Evolutionary conservation across 768 basidiomycete genomes (phyloP), one percentile per base, ranked within the genome.

Genomic region (Cystofilobasidium capitatum): DNA sequence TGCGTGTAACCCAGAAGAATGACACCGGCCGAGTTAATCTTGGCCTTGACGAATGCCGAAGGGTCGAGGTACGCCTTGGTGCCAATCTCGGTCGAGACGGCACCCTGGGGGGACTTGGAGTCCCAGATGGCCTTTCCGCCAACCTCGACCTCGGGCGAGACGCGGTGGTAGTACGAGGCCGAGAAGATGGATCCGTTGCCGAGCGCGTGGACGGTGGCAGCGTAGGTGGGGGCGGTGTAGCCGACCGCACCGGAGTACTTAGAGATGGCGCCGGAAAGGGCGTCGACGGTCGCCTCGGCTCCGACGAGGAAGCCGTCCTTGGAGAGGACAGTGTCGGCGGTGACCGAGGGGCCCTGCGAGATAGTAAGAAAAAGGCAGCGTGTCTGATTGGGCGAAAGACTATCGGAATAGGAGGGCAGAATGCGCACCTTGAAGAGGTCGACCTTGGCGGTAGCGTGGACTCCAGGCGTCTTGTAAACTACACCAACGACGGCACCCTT

Each of bases 101-200:
- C 88, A 68, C 51, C 51, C 3, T 26, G 1, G 14, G 86, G 84
- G 66, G 86, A 81, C 82, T 94, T 94, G 79, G 87, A 83, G 81
- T 97, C 92, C 78, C 93, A 99, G 78, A 94, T 83, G 40, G 93
- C 94, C 84, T 79, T 77, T 68, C 76, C 75, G 51, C 91, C 91
- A 69, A 89, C 92, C 81, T 94, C 92, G 59, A 94, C 90, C 74
- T 93, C 91, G 69, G 82, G 78, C 78, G 82, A 88, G 77, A 96
- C 91, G 70, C 88, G 88, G 84, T 99, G 96, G 83, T 97, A 98
- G 84, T 98, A 99, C 79, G 88, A 89, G 69, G 94, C 96, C 62
- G 88, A 82, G 82, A 92, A 97, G 74, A 55, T 13, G 29, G 86
- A 88, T 78, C 94, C 79, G 84, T 96, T 98, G 82, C 89, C 88